phyloP scores from a whole-genome alignment of 768 basidiomycete genomes.

The Tylopilus sp. region DNA sequence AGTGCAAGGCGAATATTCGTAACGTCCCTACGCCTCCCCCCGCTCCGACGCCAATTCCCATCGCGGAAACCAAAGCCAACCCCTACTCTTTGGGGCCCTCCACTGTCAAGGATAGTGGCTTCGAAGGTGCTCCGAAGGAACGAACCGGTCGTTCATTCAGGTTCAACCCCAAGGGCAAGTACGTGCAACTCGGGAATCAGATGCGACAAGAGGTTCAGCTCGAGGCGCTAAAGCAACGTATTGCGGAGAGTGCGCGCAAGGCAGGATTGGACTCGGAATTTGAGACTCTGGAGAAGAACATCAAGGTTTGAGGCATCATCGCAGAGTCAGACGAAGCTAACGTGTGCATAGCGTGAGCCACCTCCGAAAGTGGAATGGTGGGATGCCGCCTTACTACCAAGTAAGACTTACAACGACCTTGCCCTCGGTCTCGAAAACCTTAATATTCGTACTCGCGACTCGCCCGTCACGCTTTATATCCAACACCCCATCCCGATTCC shows the following conservation, averaged over 20 bases:
- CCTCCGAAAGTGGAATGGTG: constrained; percentile 97
- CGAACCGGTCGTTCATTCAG: constrained; percentile 67
- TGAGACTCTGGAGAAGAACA: constrained; percentile 84
- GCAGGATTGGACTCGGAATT: constrained; percentile 94
- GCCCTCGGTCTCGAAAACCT: constrained; percentile 51
- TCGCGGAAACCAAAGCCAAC: constrained; percentile 52
- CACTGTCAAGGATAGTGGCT: constrained; percentile 54
- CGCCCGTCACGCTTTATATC: constrained; percentile 85
- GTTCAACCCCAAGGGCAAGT: constrained; percentile 94
- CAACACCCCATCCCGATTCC: constrained; percentile 98
- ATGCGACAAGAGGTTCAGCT: constrained; percentile 73
- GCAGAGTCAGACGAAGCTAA: neutral
- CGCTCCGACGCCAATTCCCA: constrained; percentile 35
- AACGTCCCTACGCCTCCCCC: constrained; percentile 62
- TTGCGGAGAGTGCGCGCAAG: constrained; percentile 89
- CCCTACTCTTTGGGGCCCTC: constrained; percentile 66
- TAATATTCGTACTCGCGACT: constrained; percentile 61
- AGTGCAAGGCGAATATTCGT: constrained; percentile 68
- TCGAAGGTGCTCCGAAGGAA: constrained; percentile 73
- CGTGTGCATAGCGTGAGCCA: constrained; percentile 58
- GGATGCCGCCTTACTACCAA: constrained; percentile 85
- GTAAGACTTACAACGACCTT: constrained; percentile 77
- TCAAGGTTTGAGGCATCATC: constrained; percentile 55
- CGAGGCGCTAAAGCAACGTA: constrained; percentile 88
- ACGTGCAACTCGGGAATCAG: constrained; percentile 69